phyloP scores from a whole-genome alignment of 176 grass and related monocot species.

The Phoenix roebelenii region DNA sequence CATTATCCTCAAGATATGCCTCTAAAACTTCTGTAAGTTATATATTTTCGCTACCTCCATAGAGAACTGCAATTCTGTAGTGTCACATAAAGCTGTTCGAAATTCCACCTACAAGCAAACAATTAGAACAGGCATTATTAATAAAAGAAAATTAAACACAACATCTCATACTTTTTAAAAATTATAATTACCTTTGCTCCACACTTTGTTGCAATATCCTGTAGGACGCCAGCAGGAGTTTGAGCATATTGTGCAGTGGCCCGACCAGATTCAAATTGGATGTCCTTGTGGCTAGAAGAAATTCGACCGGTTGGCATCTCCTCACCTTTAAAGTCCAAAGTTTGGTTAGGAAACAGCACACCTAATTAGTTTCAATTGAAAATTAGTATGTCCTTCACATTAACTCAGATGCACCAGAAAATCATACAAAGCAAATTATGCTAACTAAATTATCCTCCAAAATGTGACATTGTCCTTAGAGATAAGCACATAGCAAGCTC shows the following conservation, averaged over 20 bases:
- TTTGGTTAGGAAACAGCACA: conserved; percentile 17
- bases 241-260: conserved; percentile 24
- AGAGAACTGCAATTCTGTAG: conserved; percentile 54
- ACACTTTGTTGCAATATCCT: conserved; percentile 65
- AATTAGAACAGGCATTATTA: conserved; percentile 20
- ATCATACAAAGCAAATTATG: too few species aligned
- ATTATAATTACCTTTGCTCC: conserved; percentile 55
- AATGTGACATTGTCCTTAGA: too few species aligned
- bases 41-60: conserved; percentile 51
- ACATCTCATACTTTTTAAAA: conserved; percentile 15
- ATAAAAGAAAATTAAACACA: conserved; percentile 20
- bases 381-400: too few species aligned
- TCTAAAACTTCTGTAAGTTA: not conserved
- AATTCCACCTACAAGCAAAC: conserved; percentile 59
- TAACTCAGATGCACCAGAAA: too few species aligned
- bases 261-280: conserved; percentile 26
- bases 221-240: conserved; percentile 33
- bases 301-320: conserved; percentile 15
- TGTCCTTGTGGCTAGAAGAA: conserved; percentile 26
- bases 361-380: conserved; percentile 10
- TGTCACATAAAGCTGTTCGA: conserved; percentile 49
- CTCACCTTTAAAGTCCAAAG: conserved; percentile 30
- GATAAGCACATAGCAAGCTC: too few species aligned
- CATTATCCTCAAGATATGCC: too few species aligned
- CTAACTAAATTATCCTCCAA: too few species aligned